Conservation (phyloP, 2,329 filamentous ascomycete genomes). For the Thielaviopsis musarum region DNA sequence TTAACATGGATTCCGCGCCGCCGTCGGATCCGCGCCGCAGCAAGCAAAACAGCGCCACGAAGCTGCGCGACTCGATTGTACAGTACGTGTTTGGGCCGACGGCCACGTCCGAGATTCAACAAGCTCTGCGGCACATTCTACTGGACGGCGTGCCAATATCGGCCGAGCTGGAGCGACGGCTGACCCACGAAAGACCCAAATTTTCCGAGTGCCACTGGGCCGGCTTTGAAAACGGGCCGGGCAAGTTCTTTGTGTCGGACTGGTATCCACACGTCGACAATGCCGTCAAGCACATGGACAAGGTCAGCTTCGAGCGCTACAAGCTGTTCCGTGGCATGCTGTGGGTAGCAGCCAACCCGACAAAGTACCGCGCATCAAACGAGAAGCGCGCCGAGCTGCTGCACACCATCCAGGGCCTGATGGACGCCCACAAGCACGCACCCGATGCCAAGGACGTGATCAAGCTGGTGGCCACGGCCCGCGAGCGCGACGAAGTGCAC, state of each 20-base stretch:
- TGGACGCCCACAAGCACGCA: not conserved
- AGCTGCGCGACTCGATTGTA: slow-evolving; percentile 1
- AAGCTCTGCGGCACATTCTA: not conserved
- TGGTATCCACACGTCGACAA: slow-evolving; percentile 8
- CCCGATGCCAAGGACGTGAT: not conserved
- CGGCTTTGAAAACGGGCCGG: not conserved
- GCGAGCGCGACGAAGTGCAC: not conserved
- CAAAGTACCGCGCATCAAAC: not conserved
- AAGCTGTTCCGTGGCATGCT: not conserved
- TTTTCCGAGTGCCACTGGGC: slow-evolving; percentile 5
- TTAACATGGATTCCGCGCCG: not conserved
- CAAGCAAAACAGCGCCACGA: slow-evolving; percentile 9
- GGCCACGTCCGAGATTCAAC: not conserved
- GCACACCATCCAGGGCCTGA: not conserved
- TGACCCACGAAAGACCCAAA: not conserved
- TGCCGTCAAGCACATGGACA: not conserved
- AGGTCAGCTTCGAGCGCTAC: not conserved
- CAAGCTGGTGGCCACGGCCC: not conserved
- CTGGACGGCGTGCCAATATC: not conserved
- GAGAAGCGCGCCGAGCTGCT: not conserved
- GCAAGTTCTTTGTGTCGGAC: slow-evolving; percentile 4
- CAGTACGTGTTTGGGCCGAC: not conserved
- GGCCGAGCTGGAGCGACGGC: not conserved
- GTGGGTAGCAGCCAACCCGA: not conserved
- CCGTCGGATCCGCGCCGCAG: not conserved